phyloP scores from a whole-genome alignment of 306 rosid species.

The Cucurbita pepo region DNA sequence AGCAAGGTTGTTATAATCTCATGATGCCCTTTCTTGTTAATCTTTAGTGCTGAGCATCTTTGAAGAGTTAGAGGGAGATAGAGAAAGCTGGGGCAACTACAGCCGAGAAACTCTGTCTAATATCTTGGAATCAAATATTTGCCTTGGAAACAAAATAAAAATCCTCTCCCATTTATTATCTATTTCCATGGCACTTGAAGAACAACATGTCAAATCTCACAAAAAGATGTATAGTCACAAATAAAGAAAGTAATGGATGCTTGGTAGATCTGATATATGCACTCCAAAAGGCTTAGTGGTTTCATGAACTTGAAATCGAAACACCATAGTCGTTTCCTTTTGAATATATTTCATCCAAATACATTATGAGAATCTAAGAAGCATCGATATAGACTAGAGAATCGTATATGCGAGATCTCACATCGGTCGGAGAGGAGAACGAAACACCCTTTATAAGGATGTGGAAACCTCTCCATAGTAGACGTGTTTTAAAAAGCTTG shows the following conservation, averaged over 20 bases:
- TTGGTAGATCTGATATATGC: neutral
- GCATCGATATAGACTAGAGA: neutral
- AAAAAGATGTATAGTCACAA: slow-evolving; percentile 4
- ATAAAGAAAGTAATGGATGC: slow-evolving; percentile 5
- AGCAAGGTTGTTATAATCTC: neutral
- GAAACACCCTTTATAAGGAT: no score
- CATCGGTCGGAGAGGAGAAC: no score
- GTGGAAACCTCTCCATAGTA: no score
- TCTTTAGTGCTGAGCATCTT: neutral
- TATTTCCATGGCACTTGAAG: neutral
- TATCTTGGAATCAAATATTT: slow-evolving; percentile 5
- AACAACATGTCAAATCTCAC: slow-evolving; percentile 5
- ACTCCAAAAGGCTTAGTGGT: neutral
- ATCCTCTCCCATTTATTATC: neutral
- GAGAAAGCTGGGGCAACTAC: neutral
- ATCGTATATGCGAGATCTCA: no score
- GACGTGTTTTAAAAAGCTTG: no score
- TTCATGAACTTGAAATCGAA: neutral
- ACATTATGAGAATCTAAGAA: neutral
- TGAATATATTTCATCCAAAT: neutral
- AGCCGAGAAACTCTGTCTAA: neutral
- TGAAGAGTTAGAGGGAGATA: neutral
- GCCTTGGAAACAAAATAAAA: neutral
- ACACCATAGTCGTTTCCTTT: neutral
- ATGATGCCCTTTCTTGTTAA: slow-evolving; percentile 2